Conservation (phyloP, 1,284 basidiomycete species). For the Ceratobasidium sp. region DNA sequence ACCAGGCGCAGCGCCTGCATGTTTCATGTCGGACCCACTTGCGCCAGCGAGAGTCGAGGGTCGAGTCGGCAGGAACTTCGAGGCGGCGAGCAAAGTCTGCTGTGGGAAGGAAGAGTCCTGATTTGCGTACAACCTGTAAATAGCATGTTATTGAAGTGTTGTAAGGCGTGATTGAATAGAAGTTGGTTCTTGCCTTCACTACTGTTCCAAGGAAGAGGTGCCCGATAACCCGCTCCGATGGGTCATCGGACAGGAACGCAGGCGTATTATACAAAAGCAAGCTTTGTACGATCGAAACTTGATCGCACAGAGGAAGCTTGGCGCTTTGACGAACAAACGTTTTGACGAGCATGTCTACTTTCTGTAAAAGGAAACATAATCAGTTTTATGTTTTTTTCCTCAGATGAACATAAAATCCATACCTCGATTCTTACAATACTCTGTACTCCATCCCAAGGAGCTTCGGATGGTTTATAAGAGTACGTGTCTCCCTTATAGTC, state of each 20-base stretch:
- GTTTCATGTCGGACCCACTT: constrained; percentile 58
- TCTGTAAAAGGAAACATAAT: constrained; percentile 47
- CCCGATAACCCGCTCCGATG: constrained; percentile 53
- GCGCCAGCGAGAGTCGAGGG: constrained; percentile 54
- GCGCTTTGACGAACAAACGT: constrained; percentile 40
- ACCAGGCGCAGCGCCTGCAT: constrained; percentile 49
- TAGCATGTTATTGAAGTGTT: not conserved
- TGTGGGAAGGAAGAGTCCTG: constrained; percentile 55
- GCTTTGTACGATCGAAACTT: constrained; percentile 56
- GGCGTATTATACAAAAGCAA: constrained; percentile 57
- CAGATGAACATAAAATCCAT: not conserved
- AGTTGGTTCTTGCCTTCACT: constrained; percentile 47
- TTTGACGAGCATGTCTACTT: constrained; percentile 59
- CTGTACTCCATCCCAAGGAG: constrained; percentile 45
- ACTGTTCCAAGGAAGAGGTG: constrained; percentile 56
- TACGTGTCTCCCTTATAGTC: constrained; percentile 4
- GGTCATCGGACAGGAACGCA: constrained; percentile 55
- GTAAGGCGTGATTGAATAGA: not conserved
- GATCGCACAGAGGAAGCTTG: constrained; percentile 55
- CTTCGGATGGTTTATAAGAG: constrained; percentile 16
- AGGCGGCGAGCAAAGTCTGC: constrained; percentile 51
- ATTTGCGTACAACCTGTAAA: constrained; percentile 55
- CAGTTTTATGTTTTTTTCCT: not conserved
- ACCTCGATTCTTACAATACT: constrained; percentile 43
- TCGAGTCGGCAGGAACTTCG: constrained; percentile 49